Conservation (phyloP, 805 yeast genomes). For the Wickerhamomyces mucosus region DNA sequence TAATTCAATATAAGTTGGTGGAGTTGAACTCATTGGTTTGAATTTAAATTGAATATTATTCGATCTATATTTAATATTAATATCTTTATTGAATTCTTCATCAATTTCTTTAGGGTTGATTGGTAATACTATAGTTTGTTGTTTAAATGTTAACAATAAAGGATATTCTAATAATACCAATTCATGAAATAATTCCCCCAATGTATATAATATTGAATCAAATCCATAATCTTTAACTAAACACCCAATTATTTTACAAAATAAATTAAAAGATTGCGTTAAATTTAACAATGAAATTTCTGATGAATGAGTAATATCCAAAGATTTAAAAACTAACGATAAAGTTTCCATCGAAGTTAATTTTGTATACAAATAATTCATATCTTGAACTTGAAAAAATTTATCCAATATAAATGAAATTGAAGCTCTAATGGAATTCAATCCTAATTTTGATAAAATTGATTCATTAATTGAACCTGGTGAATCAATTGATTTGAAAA, state of each 20-base stretch:
- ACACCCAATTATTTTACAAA: constrained; percentile 56
- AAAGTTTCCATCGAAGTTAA: constrained; percentile 29
- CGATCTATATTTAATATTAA: constrained; percentile 40
- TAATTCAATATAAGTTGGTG: constrained; percentile 76
- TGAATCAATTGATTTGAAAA: constrained; percentile 35
- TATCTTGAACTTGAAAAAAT: constrained; percentile 43
- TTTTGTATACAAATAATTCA: constrained; percentile 39
- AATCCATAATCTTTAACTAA: constrained; percentile 76
- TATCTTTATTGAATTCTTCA: constrained; percentile 26
- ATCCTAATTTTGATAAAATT: constrained; percentile 49
- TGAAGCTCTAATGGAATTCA: constrained; percentile 42
- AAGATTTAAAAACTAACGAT: constrained; percentile 27
- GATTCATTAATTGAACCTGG: constrained; percentile 23
- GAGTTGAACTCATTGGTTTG: constrained; percentile 55
- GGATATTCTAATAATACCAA: constrained; percentile 58
- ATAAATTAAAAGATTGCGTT: constrained; percentile 42
- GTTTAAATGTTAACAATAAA: constrained; percentile 33
- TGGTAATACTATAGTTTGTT: constrained; percentile 8
- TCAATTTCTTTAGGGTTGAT: constrained; percentile 28
- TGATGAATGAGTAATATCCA: constrained; percentile 23
- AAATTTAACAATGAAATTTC: constrained; percentile 28
- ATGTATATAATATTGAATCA: constrained; percentile 51
- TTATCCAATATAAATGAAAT: constrained; percentile 56
- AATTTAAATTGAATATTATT: constrained; percentile 55
- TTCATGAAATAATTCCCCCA: constrained; percentile 61